Conservation (phyloP, 2,329 filamentous ascomycete species). For the Pseudogymnoascus sp. region DNA sequence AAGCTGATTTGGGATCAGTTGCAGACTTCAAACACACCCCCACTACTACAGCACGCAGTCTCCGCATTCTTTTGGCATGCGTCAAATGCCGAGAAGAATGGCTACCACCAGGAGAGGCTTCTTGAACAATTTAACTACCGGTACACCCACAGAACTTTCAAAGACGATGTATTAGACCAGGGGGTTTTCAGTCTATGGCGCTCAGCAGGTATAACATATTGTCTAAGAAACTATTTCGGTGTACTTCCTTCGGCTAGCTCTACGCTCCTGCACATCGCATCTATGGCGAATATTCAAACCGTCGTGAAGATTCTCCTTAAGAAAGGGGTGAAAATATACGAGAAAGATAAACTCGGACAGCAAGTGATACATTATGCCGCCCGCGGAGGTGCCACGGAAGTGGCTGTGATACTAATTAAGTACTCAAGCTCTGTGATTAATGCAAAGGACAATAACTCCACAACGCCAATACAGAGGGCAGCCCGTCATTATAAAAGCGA, state of each 20-base stretch:
- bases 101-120: neutral
- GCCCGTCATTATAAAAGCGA: neutral
- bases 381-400: neutral
- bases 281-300: neutral
- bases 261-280: neutral
- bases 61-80: neutral
- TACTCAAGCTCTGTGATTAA: neutral
- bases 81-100: neutral
- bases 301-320: neutral
- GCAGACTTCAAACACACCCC: too few species aligned
- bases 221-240: neutral
- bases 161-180: neutral
- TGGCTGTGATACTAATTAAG: neutral
- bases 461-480: neutral
- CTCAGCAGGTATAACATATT: neutral
- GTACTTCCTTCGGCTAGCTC: neutral
- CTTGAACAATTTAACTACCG: neutral
- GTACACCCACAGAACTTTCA: neutral
- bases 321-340: neutral
- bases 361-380: neutral
- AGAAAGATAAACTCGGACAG: neutral
- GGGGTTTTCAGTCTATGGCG: neutral
- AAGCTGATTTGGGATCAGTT: too few species aligned
- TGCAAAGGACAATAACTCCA: neutral
- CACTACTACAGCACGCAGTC: neutral